Evolutionary conservation across 495 filamentous ascomycete genomes (phyloP), one percentile per base, ranked within the genome.

Genomic region (Lasiosphaeria ovina): DNA sequence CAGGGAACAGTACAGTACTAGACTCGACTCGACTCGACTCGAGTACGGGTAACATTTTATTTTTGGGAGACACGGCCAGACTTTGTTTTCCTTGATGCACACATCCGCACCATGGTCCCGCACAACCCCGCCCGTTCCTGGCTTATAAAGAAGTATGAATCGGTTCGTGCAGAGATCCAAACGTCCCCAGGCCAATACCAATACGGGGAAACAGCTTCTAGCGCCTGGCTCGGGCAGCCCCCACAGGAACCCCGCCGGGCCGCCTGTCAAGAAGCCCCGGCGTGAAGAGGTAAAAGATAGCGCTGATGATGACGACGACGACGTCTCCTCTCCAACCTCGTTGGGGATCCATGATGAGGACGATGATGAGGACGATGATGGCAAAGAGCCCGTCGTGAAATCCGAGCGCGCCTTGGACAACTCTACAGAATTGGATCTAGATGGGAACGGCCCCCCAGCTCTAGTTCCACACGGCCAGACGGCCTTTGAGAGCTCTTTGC

Each of bases 401-500:
- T 9, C 7, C 5, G 44, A 47, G 12, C 44, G 44, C 12, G 16
- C 16, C 16, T 9, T n/a, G 44, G 44, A 47, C 5, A n/a, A 47
- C 16, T 47, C 44, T 4, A n/a, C 6, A 47, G 44, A 24, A 24
- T 24, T 24, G 2, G 24, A 24, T 24, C 24, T 14, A 5, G 44
- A 47, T 47, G 44, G 5, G 5, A n/a, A n/a, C 44, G 44, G 16
- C 44, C 16, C 6, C 44, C 16, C 16, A 42, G 54, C 24, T 24
- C 24, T 64, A 42, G 70, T 69, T 1, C 36, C 49, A 0, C 54
- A 51, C 2, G 58, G 59, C 14, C 45, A 76, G 62, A 95, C 92
- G 16, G 90, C 92, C 16, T 80, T 95, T 49, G 92, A 96, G 68
- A 87, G 79, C 60, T 87, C 88, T 0, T 76, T 96, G 17, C 89